Evolutionary conservation across 108 stramenopile species (phyloP).

Genomic region (Schizochytrium sp.): DNA sequence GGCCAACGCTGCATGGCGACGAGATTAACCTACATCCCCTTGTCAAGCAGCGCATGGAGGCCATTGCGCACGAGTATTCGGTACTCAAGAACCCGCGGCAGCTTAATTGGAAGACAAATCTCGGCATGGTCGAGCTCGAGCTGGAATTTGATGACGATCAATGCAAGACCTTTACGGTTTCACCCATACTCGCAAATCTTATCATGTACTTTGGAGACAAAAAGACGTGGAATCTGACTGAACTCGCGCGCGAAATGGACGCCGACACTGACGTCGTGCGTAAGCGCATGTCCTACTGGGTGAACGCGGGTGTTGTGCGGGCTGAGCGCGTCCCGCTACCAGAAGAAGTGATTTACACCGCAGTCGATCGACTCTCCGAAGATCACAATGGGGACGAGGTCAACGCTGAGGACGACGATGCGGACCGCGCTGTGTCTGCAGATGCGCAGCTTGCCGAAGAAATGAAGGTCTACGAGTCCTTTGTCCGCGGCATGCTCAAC

Average conservation of each 20-base stretch:
- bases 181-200: constrained; percentile 76
- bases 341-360: not conserved
- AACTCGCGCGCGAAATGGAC: constrained; percentile 61
- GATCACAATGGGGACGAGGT: constrained; percentile 36
- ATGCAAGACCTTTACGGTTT: constrained; percentile 65
- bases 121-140: constrained; percentile 77
- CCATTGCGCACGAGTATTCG: constrained; percentile 25
- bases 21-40: constrained; percentile 70
- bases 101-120: constrained; percentile 71
- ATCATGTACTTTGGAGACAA: constrained; percentile 81
- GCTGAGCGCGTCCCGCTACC: not conserved
- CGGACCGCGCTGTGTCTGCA: not conserved
- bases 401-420: not conserved
- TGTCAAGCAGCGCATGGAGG: constrained; percentile 56
- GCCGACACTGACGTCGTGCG: constrained; percentile 58
- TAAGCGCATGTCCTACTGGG: constrained; percentile 72
- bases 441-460: constrained; percentile 70
- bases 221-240: constrained; percentile 56
- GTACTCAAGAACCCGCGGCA: constrained; percentile 82
- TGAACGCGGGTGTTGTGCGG: constrained; percentile 65
- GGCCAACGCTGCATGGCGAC: constrained; percentile 79
- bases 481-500: constrained; percentile 76
- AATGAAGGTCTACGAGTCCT: constrained; percentile 66
- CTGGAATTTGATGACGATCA: constrained; percentile 69
- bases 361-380: constrained; percentile 24